Conservation (phyloP, 2,329 filamentous ascomycete species). For the Phialophora chinensis region DNA sequence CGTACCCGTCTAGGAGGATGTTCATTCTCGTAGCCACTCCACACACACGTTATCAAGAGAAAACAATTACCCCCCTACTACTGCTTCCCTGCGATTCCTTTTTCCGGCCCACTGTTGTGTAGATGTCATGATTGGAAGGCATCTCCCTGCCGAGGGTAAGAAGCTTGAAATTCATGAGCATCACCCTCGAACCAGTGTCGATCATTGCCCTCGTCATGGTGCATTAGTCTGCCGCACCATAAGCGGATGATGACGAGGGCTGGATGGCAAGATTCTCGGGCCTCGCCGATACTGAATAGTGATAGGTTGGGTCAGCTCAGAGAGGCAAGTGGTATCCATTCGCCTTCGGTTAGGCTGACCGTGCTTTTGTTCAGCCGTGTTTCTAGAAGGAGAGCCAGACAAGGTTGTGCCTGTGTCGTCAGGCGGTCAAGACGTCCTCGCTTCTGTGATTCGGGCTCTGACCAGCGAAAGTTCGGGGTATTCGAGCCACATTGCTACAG, state of each 20-base stretch:
- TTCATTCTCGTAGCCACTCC: no score
- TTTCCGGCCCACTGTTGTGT: not conserved
- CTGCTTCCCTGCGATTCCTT: not conserved
- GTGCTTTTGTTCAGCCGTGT: slow-evolving; percentile 6
- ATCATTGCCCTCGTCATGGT: slow-evolving; percentile 5
- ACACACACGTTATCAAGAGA: no score
- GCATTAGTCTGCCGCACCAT: not conserved
- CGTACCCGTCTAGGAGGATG: no score
- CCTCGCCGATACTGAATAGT: not conserved
- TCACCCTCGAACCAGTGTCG: not conserved
- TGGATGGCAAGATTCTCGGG: slow-evolving; percentile 11
- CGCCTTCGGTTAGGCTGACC: not conserved
- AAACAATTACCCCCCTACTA: no score
- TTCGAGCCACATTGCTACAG: not conserved
- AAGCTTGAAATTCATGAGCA: not conserved
- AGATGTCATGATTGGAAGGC: not conserved
- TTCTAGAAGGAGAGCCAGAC: not conserved
- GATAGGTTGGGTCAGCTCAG: not conserved
- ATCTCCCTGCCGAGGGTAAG: not conserved
- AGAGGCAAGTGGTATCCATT: not conserved
- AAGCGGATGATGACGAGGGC: not conserved
- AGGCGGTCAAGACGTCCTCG: not conserved
- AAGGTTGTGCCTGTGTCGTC: not conserved
- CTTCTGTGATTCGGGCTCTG: not conserved
- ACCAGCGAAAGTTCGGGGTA: not conserved